Evolutionary conservation across 768 basidiomycete genomes (phyloP).

Genomic region (Tylopilus sp.): DNA sequence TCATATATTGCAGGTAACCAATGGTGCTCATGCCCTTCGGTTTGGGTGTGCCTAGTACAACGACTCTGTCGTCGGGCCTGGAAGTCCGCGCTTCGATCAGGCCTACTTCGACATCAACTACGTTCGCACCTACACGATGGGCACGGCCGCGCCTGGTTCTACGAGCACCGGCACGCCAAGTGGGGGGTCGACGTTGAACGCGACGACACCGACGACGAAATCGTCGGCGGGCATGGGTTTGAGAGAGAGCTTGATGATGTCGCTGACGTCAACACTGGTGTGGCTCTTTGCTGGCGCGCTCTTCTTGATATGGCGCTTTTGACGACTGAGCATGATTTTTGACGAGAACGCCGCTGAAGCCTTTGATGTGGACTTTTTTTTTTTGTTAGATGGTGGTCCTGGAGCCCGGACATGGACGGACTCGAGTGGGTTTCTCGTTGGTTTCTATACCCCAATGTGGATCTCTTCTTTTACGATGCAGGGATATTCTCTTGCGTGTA

Average conservation of each 20-base stretch:
- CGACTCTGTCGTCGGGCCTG: conserved; percentile 53
- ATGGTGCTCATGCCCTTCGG: neutral
- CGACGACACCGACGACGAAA: neutral
- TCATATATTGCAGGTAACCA: neutral
- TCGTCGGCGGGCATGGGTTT: neutral
- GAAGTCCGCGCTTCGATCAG: conserved; percentile 50
- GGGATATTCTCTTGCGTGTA: neutral
- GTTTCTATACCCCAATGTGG: neutral
- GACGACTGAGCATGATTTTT: neutral
- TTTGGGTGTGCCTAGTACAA: conserved; percentile 37
- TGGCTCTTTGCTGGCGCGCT: neutral
- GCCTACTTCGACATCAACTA: conserved; percentile 70
- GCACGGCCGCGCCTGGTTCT: neutral
- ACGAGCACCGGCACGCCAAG: neutral
- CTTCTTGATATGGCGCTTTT: conserved; percentile 7
- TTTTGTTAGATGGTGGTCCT: no score
- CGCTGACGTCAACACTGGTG: neutral
- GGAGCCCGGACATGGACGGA: no score
- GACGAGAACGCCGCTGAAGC: neutral
- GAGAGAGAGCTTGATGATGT: neutral
- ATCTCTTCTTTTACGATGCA: neutral
- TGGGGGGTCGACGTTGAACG: neutral
- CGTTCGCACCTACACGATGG: conserved; percentile 54
- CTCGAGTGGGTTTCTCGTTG: neutral
- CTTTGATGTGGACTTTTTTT: no score